Evolutionary conservation across 1,139 yeast genomes (phyloP).

Genomic region (Candida buenavistaensis): DNA sequence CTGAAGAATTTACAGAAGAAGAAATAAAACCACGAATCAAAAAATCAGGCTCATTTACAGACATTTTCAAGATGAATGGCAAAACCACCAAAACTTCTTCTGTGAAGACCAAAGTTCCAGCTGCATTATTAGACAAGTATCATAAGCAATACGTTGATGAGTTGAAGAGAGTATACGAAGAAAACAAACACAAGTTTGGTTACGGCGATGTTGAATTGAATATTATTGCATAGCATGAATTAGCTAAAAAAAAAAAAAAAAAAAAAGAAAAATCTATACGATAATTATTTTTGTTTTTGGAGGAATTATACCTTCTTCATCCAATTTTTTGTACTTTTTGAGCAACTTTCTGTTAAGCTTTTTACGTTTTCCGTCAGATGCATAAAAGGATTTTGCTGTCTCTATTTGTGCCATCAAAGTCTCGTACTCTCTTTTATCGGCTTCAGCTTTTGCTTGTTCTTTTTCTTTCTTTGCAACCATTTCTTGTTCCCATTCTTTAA

Average conservation of each 20-base stretch:
- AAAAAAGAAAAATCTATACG: background rate
- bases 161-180: slow-evolving; percentile 64
- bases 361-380: slow-evolving; percentile 23
- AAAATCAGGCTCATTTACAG: slow-evolving; percentile 10
- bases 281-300: slow-evolving; percentile 5
- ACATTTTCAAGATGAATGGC: slow-evolving; percentile 20
- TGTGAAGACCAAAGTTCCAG: slow-evolving; percentile 35
- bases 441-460: slow-evolving; percentile 17
- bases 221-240: slow-evolving; percentile 30
- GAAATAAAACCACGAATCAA: slow-evolving; percentile 4
- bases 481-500: slow-evolving; percentile 39
- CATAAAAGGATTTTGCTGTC: slow-evolving; percentile 20
- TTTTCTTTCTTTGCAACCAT: slow-evolving; percentile 21
- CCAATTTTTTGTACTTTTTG: slow-evolving; percentile 27
- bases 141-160: slow-evolving; percentile 74
- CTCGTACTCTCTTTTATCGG: slow-evolving; percentile 17
- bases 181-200: slow-evolving; percentile 63
- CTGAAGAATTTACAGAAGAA: slow-evolving; percentile 21
- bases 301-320: slow-evolving; percentile 25
- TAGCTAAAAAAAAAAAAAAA: background rate
- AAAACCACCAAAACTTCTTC: slow-evolving; percentile 13
- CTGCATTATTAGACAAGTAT: slow-evolving; percentile 59
- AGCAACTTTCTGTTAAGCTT: slow-evolving; percentile 34
- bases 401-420: slow-evolving; percentile 21
- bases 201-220: slow-evolving; percentile 49